phyloP scores from a whole-genome alignment of 2,329 filamentous ascomycete genomes.

The Fusarium temperatum region DNA sequence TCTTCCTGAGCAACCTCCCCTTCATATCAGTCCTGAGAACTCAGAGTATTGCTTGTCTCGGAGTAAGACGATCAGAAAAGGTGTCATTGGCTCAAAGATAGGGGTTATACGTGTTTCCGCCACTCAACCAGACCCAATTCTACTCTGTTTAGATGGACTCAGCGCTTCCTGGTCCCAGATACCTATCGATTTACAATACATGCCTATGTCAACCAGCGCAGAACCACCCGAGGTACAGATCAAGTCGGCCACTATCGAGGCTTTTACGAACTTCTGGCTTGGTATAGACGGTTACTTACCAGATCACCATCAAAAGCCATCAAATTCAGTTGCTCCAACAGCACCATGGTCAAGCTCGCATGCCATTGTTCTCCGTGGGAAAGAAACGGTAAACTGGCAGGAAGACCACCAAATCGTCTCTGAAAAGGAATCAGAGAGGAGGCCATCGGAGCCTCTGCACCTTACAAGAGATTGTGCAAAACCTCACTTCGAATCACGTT shows the following conservation, averaged over 20 bases:
- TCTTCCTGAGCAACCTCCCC: neutral
- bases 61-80: neutral
- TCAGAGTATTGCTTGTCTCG: neutral
- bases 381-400: neutral
- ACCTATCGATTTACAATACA: neutral
- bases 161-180: neutral
- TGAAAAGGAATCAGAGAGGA: neutral
- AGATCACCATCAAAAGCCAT: neutral
- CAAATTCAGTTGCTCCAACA: neutral
- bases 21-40: neutral
- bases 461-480: no score
- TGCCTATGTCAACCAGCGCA: fast-evolving
- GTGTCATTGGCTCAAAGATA: neutral
- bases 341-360: neutral
- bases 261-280: neutral
- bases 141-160: neutral
- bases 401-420: fast-evolving
- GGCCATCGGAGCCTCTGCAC: neutral
- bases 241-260: neutral
- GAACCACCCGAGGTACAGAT: neutral
- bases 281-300: neutral
- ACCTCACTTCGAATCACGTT: neutral
- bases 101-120: neutral
- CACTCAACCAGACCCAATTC: neutral
- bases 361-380: neutral